A percentile compares a stretch with the other conserved stretches of the same genome.
These are phyloP conservation scores for Arctium minus DNA, from an alignment of 129 eudicot genomes.

Conservation along the genomic window DNA sequence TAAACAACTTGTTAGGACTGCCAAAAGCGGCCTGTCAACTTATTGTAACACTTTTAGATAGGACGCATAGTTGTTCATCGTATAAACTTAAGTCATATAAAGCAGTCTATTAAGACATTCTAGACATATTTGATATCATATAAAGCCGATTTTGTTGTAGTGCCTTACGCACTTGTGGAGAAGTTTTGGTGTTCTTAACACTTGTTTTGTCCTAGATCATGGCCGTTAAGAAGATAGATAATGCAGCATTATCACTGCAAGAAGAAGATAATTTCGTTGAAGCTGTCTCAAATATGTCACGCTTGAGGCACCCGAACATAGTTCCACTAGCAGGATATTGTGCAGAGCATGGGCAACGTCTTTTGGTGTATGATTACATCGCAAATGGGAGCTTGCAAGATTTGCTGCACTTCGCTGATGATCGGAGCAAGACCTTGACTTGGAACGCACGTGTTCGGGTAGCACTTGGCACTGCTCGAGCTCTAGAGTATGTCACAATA, in stretches of 20 bases:
- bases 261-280: constrained; percentile 95
- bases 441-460: constrained; percentile 99
- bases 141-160: not conserved
- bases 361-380: constrained; percentile 79
- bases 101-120: not conserved
- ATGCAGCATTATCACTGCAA: constrained; percentile 83
- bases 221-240: constrained; percentile 92
- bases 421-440: constrained; percentile 60
- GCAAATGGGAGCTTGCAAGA: constrained; percentile 93
- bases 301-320: constrained; percentile 85
- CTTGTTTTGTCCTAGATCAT: constrained; percentile 42
- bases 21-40: not conserved
- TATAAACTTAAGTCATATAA: not conserved
- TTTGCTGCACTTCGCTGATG: constrained; percentile 85
- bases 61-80: not conserved
- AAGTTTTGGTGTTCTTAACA: not conserved
- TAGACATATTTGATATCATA: not conserved
- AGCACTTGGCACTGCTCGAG: constrained; percentile 98
- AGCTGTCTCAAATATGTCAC: constrained; percentile 94
- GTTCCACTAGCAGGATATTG: constrained; percentile 83
- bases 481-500: constrained; percentile 69
- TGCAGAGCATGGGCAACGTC: constrained; percentile 94
- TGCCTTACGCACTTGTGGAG: not conserved
- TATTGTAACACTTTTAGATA: not conserved
- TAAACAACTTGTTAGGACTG: not conserved